A percentile compares a stretch with the other conserved stretches of the same genome.
phyloP scores from a whole-genome alignment of 2,329 filamentous ascomycete genomes.

The Knoxdaviesia proteae region DNA sequence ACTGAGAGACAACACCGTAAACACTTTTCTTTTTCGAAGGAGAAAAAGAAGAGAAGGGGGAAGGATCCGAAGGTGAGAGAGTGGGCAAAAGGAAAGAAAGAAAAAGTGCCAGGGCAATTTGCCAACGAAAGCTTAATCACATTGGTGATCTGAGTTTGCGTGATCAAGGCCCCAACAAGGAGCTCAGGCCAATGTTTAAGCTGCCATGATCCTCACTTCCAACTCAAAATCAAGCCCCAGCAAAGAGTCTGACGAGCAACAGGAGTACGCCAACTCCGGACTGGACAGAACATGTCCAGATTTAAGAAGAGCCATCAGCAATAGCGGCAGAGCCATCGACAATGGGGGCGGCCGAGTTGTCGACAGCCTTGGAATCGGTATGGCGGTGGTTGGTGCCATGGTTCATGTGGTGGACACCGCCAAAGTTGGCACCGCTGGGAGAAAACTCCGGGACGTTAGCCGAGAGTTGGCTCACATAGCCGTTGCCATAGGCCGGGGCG shows the following conservation, averaged over 20 bases:
- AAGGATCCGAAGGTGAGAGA: background rate
- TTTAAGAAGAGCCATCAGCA: too few relatives aligned
- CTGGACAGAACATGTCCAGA: too few relatives aligned
- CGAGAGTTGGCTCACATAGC: slow-evolving; percentile 14
- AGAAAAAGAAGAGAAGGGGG: background rate
- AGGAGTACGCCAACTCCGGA: background rate
- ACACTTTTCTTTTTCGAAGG: too few relatives aligned
- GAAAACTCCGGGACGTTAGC: slow-evolving; percentile 19
- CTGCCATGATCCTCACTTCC: background rate
- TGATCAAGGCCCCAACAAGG: too few relatives aligned
- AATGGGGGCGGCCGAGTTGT: too few relatives aligned
- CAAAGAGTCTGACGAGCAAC: background rate
- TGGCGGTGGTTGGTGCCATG: too few relatives aligned
- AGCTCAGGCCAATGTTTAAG: too few relatives aligned
- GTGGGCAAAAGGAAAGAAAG: background rate
- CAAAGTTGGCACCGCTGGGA: slow-evolving; percentile 6
- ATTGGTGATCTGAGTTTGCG: too few relatives aligned
- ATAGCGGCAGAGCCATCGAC: too few relatives aligned
- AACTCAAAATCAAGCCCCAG: background rate
- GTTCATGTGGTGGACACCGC: too few relatives aligned
- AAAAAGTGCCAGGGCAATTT: background rate
- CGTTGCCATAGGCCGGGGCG: slow-evolving; percentile 15
- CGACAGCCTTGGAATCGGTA: too few relatives aligned
- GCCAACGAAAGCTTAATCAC: background rate
- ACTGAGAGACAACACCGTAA: too few relatives aligned